Evolutionary conservation across 495 filamentous ascomycete genomes (phyloP).

Genomic region (Cercophora samala): DNA sequence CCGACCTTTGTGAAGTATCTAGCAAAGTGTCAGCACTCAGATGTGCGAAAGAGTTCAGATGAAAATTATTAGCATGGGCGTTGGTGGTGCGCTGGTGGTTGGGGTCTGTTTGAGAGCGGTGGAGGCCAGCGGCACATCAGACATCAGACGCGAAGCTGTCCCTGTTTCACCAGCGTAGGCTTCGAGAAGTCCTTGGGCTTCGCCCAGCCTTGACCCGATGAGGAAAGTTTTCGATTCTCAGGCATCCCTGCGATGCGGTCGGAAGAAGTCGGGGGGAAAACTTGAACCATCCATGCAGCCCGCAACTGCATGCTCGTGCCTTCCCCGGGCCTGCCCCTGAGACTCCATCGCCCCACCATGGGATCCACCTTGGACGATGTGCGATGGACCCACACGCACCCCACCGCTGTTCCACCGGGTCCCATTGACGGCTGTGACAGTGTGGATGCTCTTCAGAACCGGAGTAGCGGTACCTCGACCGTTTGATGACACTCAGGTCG

Average conservation of each 20-base stretch:
- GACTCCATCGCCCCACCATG: neutral
- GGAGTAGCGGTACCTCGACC: conserved; percentile 10
- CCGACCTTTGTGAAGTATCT: too few relatives aligned
- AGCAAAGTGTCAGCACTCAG: neutral
- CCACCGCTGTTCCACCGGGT: neutral
- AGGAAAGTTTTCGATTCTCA: neutral
- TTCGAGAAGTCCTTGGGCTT: conserved; percentile 9
- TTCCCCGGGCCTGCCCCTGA: conserved; percentile 10
- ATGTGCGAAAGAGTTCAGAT: neutral
- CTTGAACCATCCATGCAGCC: conserved; percentile 3
- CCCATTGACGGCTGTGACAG: conserved; percentile 2
- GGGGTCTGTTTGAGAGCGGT: conserved; percentile 9
- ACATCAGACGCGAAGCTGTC: conserved; percentile 3
- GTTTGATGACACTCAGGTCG: neutral
- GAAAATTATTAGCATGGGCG: neutral
- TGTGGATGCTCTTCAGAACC: conserved; percentile 2
- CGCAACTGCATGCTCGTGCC: neutral
- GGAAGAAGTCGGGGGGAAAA: conserved; percentile 12
- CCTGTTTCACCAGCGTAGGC: conserved; percentile 10
- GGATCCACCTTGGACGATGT: neutral
- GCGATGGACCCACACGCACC: neutral
- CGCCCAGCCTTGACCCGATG: neutral
- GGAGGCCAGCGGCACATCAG: conserved; percentile 12
- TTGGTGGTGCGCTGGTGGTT: too few relatives aligned
- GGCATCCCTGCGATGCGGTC: conserved; percentile 9